These are phyloP conservation scores for Pythium phragmitis DNA, from an alignment of 352 stramenopile genomes.

Conservation along the genomic window DNA sequence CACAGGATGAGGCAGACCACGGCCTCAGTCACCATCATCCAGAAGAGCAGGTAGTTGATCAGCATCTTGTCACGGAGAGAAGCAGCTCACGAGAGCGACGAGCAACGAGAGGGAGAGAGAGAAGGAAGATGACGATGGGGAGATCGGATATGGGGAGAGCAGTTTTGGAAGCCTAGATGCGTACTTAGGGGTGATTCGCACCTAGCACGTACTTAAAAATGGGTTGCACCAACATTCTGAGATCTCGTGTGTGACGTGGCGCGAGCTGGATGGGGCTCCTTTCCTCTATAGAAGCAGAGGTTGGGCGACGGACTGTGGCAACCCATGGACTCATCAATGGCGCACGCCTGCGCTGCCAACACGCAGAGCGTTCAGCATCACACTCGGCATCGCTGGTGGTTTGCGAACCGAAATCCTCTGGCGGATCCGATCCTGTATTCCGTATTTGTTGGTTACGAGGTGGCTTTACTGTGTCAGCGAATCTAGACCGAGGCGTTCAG, in stretches of 20 bases:
- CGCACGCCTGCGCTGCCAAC: too few relatives aligned
- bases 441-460: too few relatives aligned
- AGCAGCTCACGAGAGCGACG: neutral
- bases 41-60: slow-evolving; percentile 60
- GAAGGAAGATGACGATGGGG: neutral
- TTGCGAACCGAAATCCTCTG: too few relatives aligned
- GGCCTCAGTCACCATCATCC: slow-evolving; percentile 50
- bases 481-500: too few relatives aligned
- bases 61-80: slow-evolving; percentile 38
- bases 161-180: neutral
- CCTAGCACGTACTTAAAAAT: slow-evolving; percentile 5
- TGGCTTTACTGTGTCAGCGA: too few relatives aligned
- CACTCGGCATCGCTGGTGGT: too few relatives aligned
- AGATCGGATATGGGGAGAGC: neutral
- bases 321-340: too few relatives aligned
- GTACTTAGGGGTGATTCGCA: slow-evolving; percentile 10
- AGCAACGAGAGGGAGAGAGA: neutral
- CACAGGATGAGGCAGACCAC: slow-evolving; percentile 50
- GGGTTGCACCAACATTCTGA: slow-evolving; percentile 15
- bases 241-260: slow-evolving; percentile 7
- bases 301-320: too few relatives aligned
- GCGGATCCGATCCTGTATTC: too few relatives aligned
- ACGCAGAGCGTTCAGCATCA: too few relatives aligned
- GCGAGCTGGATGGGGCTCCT: neutral
- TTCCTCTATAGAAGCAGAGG: too few relatives aligned